These are phyloP conservation scores for Russula sp. DNA, from an alignment of 768 basidiomycete species.

Conservation along the genomic window DNA sequence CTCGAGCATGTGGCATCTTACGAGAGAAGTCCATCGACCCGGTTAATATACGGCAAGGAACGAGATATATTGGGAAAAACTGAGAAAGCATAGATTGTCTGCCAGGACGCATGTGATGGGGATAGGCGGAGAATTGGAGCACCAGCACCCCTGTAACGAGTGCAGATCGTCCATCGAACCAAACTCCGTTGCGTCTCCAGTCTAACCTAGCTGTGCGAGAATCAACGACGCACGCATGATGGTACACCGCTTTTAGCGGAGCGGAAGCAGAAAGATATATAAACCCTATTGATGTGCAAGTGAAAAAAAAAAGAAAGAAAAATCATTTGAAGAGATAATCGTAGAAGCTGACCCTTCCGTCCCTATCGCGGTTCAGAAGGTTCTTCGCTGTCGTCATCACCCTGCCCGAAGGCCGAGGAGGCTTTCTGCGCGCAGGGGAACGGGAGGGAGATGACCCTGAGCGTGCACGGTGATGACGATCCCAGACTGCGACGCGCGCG, in stretches of 20 bases:
- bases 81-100: too few species aligned
- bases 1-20: too few species aligned
- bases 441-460: constrained; percentile 51
- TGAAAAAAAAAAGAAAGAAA: neutral
- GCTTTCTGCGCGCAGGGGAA: constrained; percentile 42
- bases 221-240: neutral
- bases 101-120: too few species aligned
- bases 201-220: neutral
- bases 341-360: constrained; percentile 14
- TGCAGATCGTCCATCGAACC: neutral
- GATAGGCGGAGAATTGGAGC: too few species aligned
- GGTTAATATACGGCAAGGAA: too few species aligned
- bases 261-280: neutral
- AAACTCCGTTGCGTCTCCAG: neutral
- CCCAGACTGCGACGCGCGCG: constrained; percentile 28
- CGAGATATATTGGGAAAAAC: too few species aligned
- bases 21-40: too few species aligned
- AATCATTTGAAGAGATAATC: constrained; percentile 22
- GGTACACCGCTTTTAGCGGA: neutral
- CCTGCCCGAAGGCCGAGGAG: constrained; percentile 21
- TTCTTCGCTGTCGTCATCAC: constrained; percentile 3
- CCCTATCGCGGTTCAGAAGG: neutral
- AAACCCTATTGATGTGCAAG: neutral
- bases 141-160: too few species aligned
- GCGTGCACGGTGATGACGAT: constrained; percentile 25